These are phyloP conservation scores for Epichloe baconii DNA, from an alignment of 2,329 filamentous ascomycete species.

Conservation along the genomic window DNA sequence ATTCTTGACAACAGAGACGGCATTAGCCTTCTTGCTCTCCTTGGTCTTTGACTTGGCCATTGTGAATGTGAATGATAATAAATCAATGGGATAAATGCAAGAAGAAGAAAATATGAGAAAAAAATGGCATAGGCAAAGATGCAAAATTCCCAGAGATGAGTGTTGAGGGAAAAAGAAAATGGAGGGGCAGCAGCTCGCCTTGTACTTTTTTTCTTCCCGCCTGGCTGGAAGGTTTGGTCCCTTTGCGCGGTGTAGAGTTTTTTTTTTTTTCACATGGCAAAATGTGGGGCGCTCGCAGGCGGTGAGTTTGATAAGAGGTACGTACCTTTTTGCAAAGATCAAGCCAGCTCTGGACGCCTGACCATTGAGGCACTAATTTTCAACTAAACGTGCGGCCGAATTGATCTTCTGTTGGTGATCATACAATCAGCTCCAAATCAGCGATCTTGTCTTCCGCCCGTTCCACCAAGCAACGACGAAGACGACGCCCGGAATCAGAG, in stretches of 20 bases:
- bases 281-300: slow-evolving; percentile 21
- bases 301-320: slow-evolving; percentile 16
- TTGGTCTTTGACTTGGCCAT: slow-evolving; percentile 57
- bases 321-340: background rate
- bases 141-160: background rate
- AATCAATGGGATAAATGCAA: background rate
- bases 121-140: background rate
- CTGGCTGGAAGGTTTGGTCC: slow-evolving; percentile 6
- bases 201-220: slow-evolving; percentile 9
- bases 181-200: slow-evolving; percentile 4
- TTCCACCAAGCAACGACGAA: background rate
- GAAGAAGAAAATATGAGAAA: background rate
- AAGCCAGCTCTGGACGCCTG: slow-evolving; percentile 16
- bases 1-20: slow-evolving; percentile 46
- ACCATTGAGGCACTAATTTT: slow-evolving; percentile 9
- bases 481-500: background rate
- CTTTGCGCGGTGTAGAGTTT: slow-evolving; percentile 1
- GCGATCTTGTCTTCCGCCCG: background rate
- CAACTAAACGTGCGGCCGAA: background rate
- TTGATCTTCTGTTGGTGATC: background rate
- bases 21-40: slow-evolving; percentile 38
- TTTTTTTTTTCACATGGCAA: slow-evolving; percentile 22
- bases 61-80: slow-evolving; percentile 6
- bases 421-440: background rate
- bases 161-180: slow-evolving; percentile 1